Base-by-base conservation (phyloP, 2,329 filamentous ascomycete species). In the Arthrobotrys pseudoclavata region DNA sequence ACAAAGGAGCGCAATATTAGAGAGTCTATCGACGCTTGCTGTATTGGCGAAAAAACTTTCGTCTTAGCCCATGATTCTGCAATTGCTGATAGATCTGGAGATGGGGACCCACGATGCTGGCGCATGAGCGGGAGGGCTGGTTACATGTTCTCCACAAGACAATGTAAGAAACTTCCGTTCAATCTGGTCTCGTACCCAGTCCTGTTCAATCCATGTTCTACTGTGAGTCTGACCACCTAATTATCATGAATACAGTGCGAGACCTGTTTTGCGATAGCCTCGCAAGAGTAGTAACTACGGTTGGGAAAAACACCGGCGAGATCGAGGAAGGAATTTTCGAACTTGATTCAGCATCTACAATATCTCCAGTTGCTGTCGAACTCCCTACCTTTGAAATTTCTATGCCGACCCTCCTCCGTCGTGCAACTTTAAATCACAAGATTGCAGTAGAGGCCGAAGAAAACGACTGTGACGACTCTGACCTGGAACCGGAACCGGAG, bases 361-460 rank as follows among this genome's bases (percentile, higher is more conserved):
- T 42, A 24, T 42, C 45, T 13, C 15, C 48, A n/a, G 42, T 53
- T 55, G 26, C 61, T 10, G 74, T 77, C 15, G 74, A 77, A 47
- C 53, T 77, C 6, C 74, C 74, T 10, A 57, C 74, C 4, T 77
- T 77, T 20, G 74, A 77, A 42, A 71, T 77, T 13, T 77, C 74
- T 2, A 77, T 77, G 74, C 74, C 74, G 0, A 77, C 74, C 13
- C 47, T 77, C 1, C 61, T 77, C 12, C 74, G 74, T 12, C 74
- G 74, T 9, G 74, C 74, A 13, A 77, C 74, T 4, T 26, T 77
- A 10, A 68, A 12, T 20, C 67, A 52, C 42, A 68, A 68, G 20
- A 61, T 57, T 29, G 10, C 34, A n/a, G 62, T 50, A 4, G 74
- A 77, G 7, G 7, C 22, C 1, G 67, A 77, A n/a, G 67, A 77